phyloP scores from a whole-genome alignment of 1,139 yeast genomes.

The Groenewaldozyma auringiensis region DNA sequence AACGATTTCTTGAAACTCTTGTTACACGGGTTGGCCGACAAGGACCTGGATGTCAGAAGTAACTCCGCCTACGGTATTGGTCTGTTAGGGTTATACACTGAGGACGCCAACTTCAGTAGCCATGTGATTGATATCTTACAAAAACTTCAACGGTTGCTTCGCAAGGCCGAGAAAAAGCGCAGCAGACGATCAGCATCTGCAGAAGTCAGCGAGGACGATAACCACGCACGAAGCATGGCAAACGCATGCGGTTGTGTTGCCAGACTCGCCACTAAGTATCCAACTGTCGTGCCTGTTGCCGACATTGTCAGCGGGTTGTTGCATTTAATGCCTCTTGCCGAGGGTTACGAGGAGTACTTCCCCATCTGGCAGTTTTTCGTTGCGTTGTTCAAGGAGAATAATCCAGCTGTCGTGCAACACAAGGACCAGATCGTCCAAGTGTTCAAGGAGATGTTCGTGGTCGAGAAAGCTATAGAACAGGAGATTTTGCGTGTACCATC shows the following conservation, averaged over 20 bases:
- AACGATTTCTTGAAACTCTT: constrained; percentile 66
- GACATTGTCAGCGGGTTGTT: constrained; percentile 74
- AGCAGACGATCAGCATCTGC: constrained; percentile 43
- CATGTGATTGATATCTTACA: constrained; percentile 64
- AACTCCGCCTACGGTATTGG: constrained; percentile 97
- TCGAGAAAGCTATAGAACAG: constrained; percentile 48
- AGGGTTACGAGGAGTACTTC: constrained; percentile 86
- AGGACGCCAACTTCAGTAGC: constrained; percentile 43
- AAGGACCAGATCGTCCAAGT: constrained; percentile 61
- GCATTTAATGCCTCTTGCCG: constrained; percentile 73
- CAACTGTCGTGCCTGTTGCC: constrained; percentile 65
- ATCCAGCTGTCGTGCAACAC: constrained; percentile 47
- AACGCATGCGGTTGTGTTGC: constrained; percentile 98
- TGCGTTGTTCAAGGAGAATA: constrained; percentile 58
- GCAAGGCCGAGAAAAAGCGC: constrained; percentile 61
- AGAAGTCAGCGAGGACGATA: constrained; percentile 77
- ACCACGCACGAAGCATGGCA: constrained; percentile 76
- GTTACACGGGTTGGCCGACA: constrained; percentile 63
- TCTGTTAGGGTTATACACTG: constrained; percentile 55
- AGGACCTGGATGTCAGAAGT: constrained; percentile 84
- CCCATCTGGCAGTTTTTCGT: constrained; percentile 79
- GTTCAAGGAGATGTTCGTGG: constrained; percentile 62
- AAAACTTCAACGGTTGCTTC: constrained; percentile 70
- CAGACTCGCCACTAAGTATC: constrained; percentile 74
- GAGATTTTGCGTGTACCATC: constrained; percentile 34